These are phyloP conservation scores for Talaromyces sp. DNA, from an alignment of 2,329 filamentous ascomycete genomes.

Conservation along the genomic window DNA sequence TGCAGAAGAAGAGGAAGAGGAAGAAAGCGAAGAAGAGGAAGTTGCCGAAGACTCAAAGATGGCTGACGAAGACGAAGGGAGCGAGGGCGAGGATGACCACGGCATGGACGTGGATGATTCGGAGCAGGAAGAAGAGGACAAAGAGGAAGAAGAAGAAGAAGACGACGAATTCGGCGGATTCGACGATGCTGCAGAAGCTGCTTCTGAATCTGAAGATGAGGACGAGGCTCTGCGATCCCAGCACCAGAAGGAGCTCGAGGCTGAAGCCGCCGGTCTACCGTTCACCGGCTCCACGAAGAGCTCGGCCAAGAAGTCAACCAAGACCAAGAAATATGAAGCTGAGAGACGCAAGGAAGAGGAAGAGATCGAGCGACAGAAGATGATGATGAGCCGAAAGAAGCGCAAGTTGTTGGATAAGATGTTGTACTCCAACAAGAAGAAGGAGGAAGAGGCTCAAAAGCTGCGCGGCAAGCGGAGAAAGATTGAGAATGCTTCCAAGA, in stretches of 20 bases:
- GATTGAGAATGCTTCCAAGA: constrained; percentile 61
- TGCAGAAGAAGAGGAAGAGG: constrained; percentile 55
- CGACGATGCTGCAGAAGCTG: constrained; percentile 46
- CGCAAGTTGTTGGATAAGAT: constrained; percentile 97
- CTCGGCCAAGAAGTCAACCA: constrained; percentile 63
- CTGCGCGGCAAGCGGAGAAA: constrained; percentile 85
- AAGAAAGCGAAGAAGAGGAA: constrained; percentile 41
- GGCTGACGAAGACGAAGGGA: constrained; percentile 33
- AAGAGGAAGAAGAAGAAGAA: constrained; percentile 48
- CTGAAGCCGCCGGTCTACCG: constrained; percentile 73
- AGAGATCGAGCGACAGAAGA: constrained; percentile 87
- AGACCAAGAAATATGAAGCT: constrained; percentile 65
- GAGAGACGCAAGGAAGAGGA: constrained; percentile 69
- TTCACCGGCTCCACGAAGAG: constrained; percentile 53
- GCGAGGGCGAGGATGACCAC: constrained; percentile 46
- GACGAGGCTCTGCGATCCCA: constrained; percentile 60
- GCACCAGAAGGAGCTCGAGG: constrained; percentile 87
- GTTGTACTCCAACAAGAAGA: constrained; percentile 90
- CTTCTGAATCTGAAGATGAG: constrained; percentile 54
- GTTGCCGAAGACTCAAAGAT: constrained; percentile 42
- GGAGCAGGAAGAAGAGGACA: constrained; percentile 44
- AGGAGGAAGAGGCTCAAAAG: constrained; percentile 83
- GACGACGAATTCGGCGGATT: constrained; percentile 51
- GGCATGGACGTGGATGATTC: constrained; percentile 48
- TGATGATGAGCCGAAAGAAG: constrained; percentile 98